Percentiles rank a stretch among this genome's conserved stretches.
Conservation (phyloP, 257 asterid genomes). For the Fraxinus cuspidata region DNA sequence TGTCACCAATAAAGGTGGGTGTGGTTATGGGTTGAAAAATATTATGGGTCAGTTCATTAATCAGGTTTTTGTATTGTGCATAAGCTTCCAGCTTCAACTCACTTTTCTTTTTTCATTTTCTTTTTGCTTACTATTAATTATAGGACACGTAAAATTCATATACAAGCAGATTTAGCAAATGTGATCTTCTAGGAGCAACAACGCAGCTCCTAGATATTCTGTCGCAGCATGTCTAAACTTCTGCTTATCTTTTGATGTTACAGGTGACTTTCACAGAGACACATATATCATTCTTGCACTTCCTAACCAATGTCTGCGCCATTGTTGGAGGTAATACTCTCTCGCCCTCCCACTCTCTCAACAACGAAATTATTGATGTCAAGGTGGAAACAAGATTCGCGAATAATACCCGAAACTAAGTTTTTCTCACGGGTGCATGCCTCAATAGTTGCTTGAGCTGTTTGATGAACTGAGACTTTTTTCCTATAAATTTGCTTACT, state of each 20-base stretch:
- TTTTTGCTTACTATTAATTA: not conserved
- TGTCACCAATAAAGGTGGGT: slow-evolving; percentile 92
- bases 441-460: not conserved
- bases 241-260: slow-evolving; percentile 5
- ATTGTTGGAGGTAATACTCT: slow-evolving; percentile 76
- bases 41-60: not conserved
- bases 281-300: slow-evolving; percentile 82
- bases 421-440: not conserved
- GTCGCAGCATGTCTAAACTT: not conserved
- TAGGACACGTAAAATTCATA: not conserved
- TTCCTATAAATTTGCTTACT: slow-evolving; percentile 1
- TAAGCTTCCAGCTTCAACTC: not conserved
- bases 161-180: not conserved
- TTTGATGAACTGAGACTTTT: not conserved
- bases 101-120: not conserved
- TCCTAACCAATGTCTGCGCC: slow-evolving; percentile 92
- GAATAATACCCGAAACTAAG: not conserved
- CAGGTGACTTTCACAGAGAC: slow-evolving; percentile 87
- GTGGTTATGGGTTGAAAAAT: not conserved
- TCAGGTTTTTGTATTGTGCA: not conserved
- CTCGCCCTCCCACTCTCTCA: slow-evolving; percentile 31
- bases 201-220: not conserved
- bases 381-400: not conserved
- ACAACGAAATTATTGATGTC: not conserved
- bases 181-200: not conserved